Percentiles rank a stretch among this genome's conserved stretches.
These are phyloP conservation scores for Solanum megistacrolobum DNA, from an alignment of 257 asterid genomes.

Conservation along the genomic window DNA sequence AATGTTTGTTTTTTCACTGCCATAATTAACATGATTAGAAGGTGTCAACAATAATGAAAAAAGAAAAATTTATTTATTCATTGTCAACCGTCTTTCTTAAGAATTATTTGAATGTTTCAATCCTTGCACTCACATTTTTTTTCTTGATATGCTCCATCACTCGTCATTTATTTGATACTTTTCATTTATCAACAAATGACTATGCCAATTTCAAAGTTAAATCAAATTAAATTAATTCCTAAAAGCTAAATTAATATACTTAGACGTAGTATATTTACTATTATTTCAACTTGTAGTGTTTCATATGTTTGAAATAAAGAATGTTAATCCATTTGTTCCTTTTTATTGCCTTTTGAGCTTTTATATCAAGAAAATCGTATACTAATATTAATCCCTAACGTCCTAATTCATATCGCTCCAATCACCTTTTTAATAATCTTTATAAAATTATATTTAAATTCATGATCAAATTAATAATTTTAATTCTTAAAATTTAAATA, in stretches of 20 bases:
- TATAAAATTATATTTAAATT: too few relatives aligned
- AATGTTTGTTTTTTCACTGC: background rate
- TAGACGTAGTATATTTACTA: background rate
- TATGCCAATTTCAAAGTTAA: background rate
- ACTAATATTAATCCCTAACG: background rate
- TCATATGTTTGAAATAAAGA: background rate
- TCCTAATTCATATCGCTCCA: background rate
- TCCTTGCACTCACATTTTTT: background rate
- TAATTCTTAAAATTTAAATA: too few relatives aligned
- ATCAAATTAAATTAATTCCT: background rate
- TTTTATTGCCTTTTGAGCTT: background rate
- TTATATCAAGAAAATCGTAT: background rate
- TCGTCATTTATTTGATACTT: background rate
- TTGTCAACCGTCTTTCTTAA: background rate
- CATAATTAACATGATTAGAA: background rate
- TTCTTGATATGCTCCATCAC: too few relatives aligned
- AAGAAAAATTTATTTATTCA: fast-evolving
- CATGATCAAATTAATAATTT: too few relatives aligned
- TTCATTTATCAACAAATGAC: too few relatives aligned
- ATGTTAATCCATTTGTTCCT: background rate
- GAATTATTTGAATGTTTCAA: background rate
- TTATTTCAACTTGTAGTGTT: too few relatives aligned
- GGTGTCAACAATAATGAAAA: background rate
- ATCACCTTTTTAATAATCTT: background rate
- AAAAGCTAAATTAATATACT: background rate